Base-by-base conservation (phyloP, 176 grass and related monocot genomes). In the Saccharum officinarum region DNA sequence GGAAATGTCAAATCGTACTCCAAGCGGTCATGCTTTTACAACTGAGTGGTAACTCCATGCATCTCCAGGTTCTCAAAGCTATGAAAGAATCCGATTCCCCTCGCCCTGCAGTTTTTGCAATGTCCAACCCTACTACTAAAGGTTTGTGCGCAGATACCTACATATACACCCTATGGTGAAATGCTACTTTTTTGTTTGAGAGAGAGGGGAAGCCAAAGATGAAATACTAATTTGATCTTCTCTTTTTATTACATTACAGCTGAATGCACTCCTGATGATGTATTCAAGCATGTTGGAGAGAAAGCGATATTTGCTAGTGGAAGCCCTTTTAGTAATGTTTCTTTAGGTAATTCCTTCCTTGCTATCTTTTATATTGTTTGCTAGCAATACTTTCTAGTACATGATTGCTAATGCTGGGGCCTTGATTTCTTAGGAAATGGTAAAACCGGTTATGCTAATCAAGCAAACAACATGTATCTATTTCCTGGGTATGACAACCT, bases 401-500 rank as follows among this genome's bases (percentile, higher is more conserved):
- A 72, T 39, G 57, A 82, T 67, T 4, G 11, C 82, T 90, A 20
- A 88, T 74, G 12, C 18, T 86, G 52, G 22, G 30, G 33, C 69
- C 3, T 73, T 70, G 31, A 15, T 82, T 52, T 88, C 37, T 71
- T 84, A 98, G 97, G 87, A 68, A 87, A 84, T 82, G 91, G 90
- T 45, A 95, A 88, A 79, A 83, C 84, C 47, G 91, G 93, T 61
- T 92, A 84, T 68, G 93, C 87, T 65, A 98, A 94, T 87, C 97
- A 98, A 94, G 97, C 97, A 89, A 98, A 98, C 71, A 98, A 98
- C 81, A 98, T 98, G 97, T 98, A 98, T 87, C 75, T 98, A 46
- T 98, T 98, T 95, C 97, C 97, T 82, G 93, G 97, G 97, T 98
- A 98, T 54, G 88, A 49, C 9, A 77, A 90, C 52, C 3, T 84